phyloP scores from a whole-genome alignment of 306 rosid species.

The Cucurbita maxima region DNA sequence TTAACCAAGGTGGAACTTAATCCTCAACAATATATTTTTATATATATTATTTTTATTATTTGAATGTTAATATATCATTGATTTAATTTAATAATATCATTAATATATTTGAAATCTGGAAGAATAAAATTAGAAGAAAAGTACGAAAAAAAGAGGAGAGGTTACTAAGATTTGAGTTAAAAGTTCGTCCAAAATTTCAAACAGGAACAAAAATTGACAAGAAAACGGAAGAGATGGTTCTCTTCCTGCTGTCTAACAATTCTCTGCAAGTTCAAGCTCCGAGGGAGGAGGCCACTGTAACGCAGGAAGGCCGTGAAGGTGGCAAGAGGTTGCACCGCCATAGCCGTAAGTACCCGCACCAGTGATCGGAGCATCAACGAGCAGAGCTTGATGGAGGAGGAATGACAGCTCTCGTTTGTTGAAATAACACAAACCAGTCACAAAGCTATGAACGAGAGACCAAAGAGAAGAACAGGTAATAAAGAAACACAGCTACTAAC shows the following conservation, averaged over 20 bases:
- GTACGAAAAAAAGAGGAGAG: too few relatives aligned
- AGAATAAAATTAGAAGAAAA: too few relatives aligned
- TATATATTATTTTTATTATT: too few relatives aligned
- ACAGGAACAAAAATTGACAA: neutral
- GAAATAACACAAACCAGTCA: neutral
- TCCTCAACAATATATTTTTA: too few relatives aligned
- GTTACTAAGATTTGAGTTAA: too few relatives aligned
- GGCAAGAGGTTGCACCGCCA: neutral
- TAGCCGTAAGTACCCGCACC: neutral
- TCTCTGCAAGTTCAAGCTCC: neutral
- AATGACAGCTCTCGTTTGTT: neutral
- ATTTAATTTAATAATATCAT: too few relatives aligned
- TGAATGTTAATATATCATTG: too few relatives aligned
- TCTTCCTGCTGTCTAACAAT: neutral
- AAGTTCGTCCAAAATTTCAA: too few relatives aligned
- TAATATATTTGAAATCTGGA: too few relatives aligned
- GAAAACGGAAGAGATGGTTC: neutral
- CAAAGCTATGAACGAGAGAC: neutral
- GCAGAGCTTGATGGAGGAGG: neutral
- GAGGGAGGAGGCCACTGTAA: neutral
- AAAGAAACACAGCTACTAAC: neutral
- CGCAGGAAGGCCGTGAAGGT: neutral
- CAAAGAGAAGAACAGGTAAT: neutral
- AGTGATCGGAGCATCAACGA: neutral
- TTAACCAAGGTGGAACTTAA: too few relatives aligned